A percentile compares a stretch with the other conserved stretches of the same genome.
phyloP scores from a whole-genome alignment of 2,329 filamentous ascomycete species.

The Fusarium siculi region DNA sequence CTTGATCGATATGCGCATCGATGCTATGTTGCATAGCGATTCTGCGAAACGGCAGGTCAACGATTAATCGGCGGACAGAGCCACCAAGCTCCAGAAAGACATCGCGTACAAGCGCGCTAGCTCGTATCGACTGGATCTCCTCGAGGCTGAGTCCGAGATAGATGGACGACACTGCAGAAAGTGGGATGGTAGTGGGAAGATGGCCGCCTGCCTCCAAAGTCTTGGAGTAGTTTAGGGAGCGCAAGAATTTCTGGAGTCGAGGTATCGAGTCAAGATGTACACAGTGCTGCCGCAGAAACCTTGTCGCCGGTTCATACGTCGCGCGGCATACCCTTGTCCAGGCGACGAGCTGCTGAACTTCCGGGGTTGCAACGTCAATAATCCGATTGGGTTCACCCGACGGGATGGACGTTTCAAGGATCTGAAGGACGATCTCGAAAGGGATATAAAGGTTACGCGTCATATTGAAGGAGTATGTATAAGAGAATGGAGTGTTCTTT shows the following conservation, averaged over 20 bases:
- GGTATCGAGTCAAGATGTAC: slow-evolving; percentile 4
- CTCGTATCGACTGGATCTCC: neutral
- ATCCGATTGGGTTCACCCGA: slow-evolving; percentile 11
- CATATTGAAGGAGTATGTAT: neutral
- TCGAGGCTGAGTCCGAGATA: slow-evolving; percentile 14
- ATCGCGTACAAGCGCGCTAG: neutral
- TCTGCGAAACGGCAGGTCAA: slow-evolving; percentile 26
- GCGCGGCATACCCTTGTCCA: slow-evolving; percentile 29
- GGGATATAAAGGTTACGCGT: slow-evolving; percentile 1
- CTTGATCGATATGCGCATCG: neutral
- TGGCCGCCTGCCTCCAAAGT: neutral
- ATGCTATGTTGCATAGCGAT: slow-evolving; percentile 1
- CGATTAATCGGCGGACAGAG: slow-evolving; percentile 21
- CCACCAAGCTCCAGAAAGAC: slow-evolving; percentile 3
- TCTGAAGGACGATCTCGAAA: slow-evolving; percentile 25
- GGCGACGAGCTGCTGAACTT: slow-evolving; percentile 19
- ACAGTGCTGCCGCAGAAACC: slow-evolving; percentile 24
- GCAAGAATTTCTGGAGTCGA: slow-evolving; percentile 7
- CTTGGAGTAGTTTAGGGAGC: neutral
- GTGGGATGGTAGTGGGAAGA: neutral
- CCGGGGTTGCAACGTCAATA: neutral
- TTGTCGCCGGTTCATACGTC: slow-evolving; percentile 8
- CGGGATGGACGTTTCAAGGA: slow-evolving; percentile 17
- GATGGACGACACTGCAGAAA: slow-evolving; percentile 15
- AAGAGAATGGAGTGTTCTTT: neutral